These are phyloP conservation scores for Paxillus involutus DNA, from an alignment of 768 basidiomycete genomes.

Conservation along the genomic window DNA sequence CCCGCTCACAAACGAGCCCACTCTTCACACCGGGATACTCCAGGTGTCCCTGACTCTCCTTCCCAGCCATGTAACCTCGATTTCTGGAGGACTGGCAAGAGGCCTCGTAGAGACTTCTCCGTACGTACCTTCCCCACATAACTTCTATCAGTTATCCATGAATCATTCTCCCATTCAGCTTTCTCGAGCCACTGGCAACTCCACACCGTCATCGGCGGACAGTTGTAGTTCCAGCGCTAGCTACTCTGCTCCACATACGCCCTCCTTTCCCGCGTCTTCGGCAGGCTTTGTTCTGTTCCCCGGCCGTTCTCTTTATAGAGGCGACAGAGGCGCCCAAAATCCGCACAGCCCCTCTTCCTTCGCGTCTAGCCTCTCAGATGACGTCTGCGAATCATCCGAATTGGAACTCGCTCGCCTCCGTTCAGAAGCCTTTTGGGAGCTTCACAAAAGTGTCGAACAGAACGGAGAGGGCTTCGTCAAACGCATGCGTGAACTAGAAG, in stretches of 20 bases:
- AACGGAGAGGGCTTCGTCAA: conserved; percentile 67
- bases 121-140: conserved; percentile 33
- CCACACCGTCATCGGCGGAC: conserved; percentile 29
- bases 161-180: conserved; percentile 14
- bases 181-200: conserved; percentile 24
- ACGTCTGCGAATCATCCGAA: conserved; percentile 21
- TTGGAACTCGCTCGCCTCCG: conserved; percentile 47
- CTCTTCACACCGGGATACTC: conserved; percentile 36
- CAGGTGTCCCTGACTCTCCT: conserved; percentile 33
- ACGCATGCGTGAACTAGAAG: conserved; percentile 75
- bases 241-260: conserved; percentile 30
- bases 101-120: conserved; percentile 46
- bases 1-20: conserved; percentile 50
- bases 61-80: conserved; percentile 54
- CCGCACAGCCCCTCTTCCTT: conserved; percentile 23
- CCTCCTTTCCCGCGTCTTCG: conserved; percentile 46
- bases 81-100: conserved; percentile 53
- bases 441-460: conserved; percentile 60
- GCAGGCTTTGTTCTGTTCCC: conserved; percentile 50
- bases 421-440: conserved; percentile 64
- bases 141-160: conserved; percentile 1
- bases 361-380: conserved; percentile 15
- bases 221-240: conserved; percentile 23
- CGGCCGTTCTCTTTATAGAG: conserved; percentile 14
- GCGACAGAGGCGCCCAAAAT: conserved; percentile 7